A percentile compares a stretch with the other conserved stretches of the same genome.
Evolutionary conservation across 805 yeast genomes (phyloP).

Genomic region (Candida tallmaniae): DNA sequence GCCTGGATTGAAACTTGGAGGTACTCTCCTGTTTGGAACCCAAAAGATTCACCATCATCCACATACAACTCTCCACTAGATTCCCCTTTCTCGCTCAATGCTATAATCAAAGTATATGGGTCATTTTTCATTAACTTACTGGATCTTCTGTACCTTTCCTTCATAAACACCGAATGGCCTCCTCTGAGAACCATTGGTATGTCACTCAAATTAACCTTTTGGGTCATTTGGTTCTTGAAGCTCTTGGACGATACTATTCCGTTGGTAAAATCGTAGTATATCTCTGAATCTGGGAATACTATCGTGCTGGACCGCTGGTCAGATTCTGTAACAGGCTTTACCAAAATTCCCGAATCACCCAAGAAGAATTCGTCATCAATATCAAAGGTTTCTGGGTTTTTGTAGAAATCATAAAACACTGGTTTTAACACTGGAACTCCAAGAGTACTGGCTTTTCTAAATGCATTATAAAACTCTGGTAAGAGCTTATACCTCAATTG

Average conservation of each 20-base stretch:
- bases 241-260: conserved; percentile 17
- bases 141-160: conserved; percentile 76
- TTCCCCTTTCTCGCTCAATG: conserved; percentile 42
- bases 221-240: conserved; percentile 15
- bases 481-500: conserved; percentile 68
- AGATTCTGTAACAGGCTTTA: conserved; percentile 73
- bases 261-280: conserved; percentile 52
- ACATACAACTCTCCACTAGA: conserved; percentile 63
- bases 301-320: conserved; percentile 38
- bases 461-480: conserved; percentile 77
- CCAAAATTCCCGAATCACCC: conserved; percentile 66
- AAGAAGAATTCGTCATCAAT: conserved; percentile 83
- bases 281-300: conserved; percentile 46
- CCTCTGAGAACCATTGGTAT: conserved; percentile 74
- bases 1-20: conserved; percentile 17
- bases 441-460: conserved; percentile 52
- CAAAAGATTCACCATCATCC: conserved; percentile 82
- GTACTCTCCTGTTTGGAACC: conserved; percentile 46
- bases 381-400: conserved; percentile 45
- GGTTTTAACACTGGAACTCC: conserved; percentile 77
- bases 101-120: conserved; percentile 73
- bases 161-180: conserved; percentile 68
- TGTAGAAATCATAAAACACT: conserved; percentile 47
- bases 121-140: conserved; percentile 69
- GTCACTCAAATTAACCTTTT: conserved; percentile 47